Evolutionary conservation across 1,284 basidiomycete species (phyloP).

Genomic region (Malassezia obtusa): DNA sequence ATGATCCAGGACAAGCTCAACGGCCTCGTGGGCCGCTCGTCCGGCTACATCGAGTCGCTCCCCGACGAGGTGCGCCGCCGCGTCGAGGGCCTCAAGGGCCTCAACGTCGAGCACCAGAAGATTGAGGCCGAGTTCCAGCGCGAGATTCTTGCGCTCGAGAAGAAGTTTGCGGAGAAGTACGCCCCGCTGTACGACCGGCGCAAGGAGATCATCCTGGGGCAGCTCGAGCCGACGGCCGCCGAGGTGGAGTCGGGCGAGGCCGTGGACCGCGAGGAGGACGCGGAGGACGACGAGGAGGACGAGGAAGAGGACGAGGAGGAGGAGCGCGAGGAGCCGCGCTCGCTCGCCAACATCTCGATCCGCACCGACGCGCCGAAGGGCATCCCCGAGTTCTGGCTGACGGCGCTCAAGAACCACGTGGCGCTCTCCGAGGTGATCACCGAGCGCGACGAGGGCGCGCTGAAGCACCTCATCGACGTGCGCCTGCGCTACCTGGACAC

Average conservation of each 20-base stretch:
- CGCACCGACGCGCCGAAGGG: conserved; percentile 53
- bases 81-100: conserved; percentile 83
- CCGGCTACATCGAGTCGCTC: conserved; percentile 76
- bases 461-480: conserved; percentile 62
- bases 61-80: conserved; percentile 71
- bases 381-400: conserved; percentile 97
- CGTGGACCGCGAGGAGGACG: conserved; percentile 55
- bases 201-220: conserved; percentile 70
- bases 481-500: conserved; percentile 57
- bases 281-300: conserved; percentile 52
- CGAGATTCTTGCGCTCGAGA: conserved; percentile 91
- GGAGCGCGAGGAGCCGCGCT: conserved; percentile 41
- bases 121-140: conserved; percentile 91
- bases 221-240: conserved; percentile 63
- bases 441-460: conserved; percentile 70
- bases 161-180: conserved; percentile 83
- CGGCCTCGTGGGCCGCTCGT: conserved; percentile 65
- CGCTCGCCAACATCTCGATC: conserved; percentile 49
- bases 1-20: conserved; percentile 54
- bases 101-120: conserved; percentile 85
- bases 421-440: conserved; percentile 81
- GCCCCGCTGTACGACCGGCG: conserved; percentile 81
- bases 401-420: conserved; percentile 81
- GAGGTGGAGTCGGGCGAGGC: conserved; percentile 72
- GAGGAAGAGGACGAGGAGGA: conserved; percentile 25